A percentile compares a stretch with the other conserved stretches of the same genome.
These are phyloP conservation scores for Orbilia quercus DNA, from an alignment of 2,329 filamentous ascomycete genomes.

Conservation along the genomic window DNA sequence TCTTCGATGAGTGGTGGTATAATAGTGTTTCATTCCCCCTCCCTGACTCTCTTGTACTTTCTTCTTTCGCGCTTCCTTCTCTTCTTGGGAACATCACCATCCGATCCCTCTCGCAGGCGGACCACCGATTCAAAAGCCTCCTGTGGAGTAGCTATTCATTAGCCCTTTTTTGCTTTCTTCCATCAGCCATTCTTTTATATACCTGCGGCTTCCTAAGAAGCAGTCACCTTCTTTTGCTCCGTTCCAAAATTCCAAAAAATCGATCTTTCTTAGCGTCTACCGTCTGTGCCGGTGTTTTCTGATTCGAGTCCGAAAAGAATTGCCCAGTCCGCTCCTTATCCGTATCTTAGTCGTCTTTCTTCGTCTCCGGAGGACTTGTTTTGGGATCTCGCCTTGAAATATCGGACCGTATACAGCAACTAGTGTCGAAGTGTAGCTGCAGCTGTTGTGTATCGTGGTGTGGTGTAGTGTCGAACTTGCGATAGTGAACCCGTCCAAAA, in stretches of 20 bases:
- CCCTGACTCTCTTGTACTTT: conserved; percentile 37
- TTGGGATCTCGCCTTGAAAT: conserved; percentile 25
- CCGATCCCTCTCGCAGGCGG: conserved; percentile 50
- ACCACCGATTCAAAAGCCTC: conserved; percentile 41
- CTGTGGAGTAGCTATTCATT: conserved; percentile 47
- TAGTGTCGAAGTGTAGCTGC: too few species aligned
- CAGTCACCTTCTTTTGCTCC: conserved; percentile 46
- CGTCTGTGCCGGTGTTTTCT: conserved; percentile 53
- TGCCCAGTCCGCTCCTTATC: conserved; percentile 47
- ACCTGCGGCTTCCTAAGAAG: conserved; percentile 42
- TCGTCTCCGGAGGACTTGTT: conserved; percentile 26
- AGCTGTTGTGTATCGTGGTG: too few species aligned
- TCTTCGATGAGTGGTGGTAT: too few species aligned
- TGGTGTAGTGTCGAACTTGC: neutral
- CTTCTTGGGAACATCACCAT: conserved; percentile 35
- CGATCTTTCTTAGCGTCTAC: conserved; percentile 20
- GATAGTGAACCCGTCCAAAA: conserved; percentile 18
- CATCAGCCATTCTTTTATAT: conserved; percentile 51
- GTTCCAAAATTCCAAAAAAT: neutral
- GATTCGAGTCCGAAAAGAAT: conserved; percentile 31
- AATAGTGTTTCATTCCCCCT: conserved; percentile 54
- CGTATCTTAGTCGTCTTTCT: conserved; percentile 15
- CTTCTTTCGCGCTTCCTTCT: conserved; percentile 51
- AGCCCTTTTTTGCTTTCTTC: conserved; percentile 33
- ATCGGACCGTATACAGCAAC: conserved; percentile 38